Conservation (phyloP, 1,284 basidiomycete genomes). For the Calocybe gambosa region DNA sequence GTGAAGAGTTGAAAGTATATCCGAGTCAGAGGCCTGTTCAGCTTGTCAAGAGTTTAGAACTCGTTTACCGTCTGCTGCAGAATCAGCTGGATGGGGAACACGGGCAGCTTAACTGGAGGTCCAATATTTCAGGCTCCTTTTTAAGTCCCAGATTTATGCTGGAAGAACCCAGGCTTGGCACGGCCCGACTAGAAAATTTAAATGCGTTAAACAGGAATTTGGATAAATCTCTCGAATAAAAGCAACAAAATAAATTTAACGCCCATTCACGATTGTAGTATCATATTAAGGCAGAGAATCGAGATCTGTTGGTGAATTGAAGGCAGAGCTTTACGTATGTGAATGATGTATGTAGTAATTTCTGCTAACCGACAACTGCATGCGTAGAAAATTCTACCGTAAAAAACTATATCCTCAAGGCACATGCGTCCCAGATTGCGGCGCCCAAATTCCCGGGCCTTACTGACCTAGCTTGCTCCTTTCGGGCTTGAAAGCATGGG, state of each 20-base stretch:
- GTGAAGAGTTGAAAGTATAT: conserved; percentile 22
- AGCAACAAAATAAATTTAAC: background rate
- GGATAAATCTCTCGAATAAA: conserved; percentile 4
- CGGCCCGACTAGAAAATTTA: conserved; percentile 16
- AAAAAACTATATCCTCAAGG: background rate
- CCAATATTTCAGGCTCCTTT: conserved; percentile 12
- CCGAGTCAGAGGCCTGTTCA: conserved; percentile 24
- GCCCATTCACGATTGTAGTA: background rate
- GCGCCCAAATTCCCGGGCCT: conserved; percentile 4
- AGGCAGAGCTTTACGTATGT: background rate
- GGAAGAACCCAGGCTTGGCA: conserved; percentile 14
- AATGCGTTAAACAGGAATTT: conserved; percentile 8
- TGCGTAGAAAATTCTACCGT: conserved; percentile 4
- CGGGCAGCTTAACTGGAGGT: conserved; percentile 1
- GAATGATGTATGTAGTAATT: background rate
- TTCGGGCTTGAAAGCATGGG: background rate
- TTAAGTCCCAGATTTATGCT: conserved; percentile 14
- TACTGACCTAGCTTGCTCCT: background rate
- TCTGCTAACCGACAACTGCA: conserved; percentile 1
- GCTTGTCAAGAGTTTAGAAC: background rate
- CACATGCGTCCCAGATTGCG: background rate
- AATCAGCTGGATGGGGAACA: background rate
- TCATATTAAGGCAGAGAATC: too few relatives aligned
- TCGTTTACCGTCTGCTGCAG: conserved; percentile 5
- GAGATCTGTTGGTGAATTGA: conserved; percentile 2